These are phyloP conservation scores for Fusarium sp. DNA, from an alignment of 2,329 filamentous ascomycete species.

Conservation along the genomic window DNA sequence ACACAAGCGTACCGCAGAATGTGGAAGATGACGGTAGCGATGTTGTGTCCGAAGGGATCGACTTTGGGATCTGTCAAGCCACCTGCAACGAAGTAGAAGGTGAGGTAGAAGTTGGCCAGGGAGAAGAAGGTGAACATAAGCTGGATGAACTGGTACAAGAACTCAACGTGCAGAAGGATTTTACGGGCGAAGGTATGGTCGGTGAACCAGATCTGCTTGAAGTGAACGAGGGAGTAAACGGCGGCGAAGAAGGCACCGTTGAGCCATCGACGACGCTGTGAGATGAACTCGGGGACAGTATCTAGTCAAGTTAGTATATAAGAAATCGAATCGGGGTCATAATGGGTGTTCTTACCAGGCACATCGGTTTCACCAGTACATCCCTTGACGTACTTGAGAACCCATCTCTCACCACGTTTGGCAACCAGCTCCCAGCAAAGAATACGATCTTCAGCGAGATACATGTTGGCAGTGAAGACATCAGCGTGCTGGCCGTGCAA, in stretches of 20 bases:
- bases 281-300: conserved; percentile 94
- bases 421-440: conserved; percentile 95
- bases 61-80: conserved; percentile 81
- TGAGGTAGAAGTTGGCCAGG: conserved; percentile 97
- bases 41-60: conserved; percentile 91
- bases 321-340: background rate
- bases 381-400: conserved; percentile 96
- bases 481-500: conserved; percentile 95
- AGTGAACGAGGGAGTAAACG: conserved; percentile 96
- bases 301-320: conserved; percentile 64
- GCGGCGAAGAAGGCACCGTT: conserved; percentile 99
- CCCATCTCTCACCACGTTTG: conserved; percentile 94
- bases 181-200: conserved; percentile 93
- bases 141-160: conserved; percentile 92
- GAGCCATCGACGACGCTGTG: conserved; percentile 94
- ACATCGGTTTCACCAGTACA: conserved; percentile 98
- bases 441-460: conserved; percentile 89
- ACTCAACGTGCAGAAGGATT: conserved; percentile 91
- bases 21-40: conserved; percentile 86
- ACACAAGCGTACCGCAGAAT: conserved; percentile 87
- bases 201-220: conserved; percentile 90
- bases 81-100: conserved; percentile 97
- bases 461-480: conserved; percentile 98
- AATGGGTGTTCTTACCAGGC: conserved; percentile 72
- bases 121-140: conserved; percentile 98